phyloP scores from a whole-genome alignment of 2,329 filamentous ascomycete species.

The Aschersonia sp. region DNA sequence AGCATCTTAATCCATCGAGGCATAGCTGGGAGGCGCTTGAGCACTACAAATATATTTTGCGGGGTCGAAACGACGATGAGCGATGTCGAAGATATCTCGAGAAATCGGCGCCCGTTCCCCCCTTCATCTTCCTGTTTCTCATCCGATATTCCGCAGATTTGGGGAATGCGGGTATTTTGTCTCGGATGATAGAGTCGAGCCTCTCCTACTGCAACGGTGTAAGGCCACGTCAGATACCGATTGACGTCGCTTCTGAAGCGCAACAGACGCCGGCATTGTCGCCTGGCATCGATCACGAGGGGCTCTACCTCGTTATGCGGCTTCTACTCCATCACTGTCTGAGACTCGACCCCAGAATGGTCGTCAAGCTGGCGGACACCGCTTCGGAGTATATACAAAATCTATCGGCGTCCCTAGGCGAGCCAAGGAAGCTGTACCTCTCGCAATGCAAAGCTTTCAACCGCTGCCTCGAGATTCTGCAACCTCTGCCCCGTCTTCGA shows the following conservation, averaged over 20 bases:
- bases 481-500: slow-evolving; percentile 10
- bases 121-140: slow-evolving; percentile 17
- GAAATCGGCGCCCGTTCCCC: slow-evolving; percentile 9
- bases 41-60: slow-evolving; percentile 14
- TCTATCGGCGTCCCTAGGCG: slow-evolving; percentile 5
- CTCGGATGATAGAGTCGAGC: slow-evolving; percentile 13
- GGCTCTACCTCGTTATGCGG: slow-evolving; percentile 11
- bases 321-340: slow-evolving; percentile 16
- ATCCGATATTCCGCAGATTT: slow-evolving; percentile 12
- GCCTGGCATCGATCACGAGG: slow-evolving; percentile 7
- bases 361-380: slow-evolving; percentile 15
- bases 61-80: slow-evolving; percentile 15
- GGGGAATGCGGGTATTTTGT: slow-evolving; percentile 10
- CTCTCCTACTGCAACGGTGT: slow-evolving; percentile 5
- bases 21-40: slow-evolving; percentile 9
- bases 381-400: slow-evolving; percentile 13
- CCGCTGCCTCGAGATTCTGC: slow-evolving; percentile 11
- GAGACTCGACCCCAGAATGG: slow-evolving; percentile 17
- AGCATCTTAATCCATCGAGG: slow-evolving; percentile 7
- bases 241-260: background rate
- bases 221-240: too few species aligned
- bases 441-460: slow-evolving; percentile 18
- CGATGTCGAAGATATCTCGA: slow-evolving; percentile 17
- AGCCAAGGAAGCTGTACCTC: slow-evolving; percentile 10
- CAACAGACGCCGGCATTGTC: background rate